Percentiles rank a stretch among this genome's conserved stretches.
phyloP scores from a whole-genome alignment of 768 basidiomycete genomes.

The Suillus americanus region DNA sequence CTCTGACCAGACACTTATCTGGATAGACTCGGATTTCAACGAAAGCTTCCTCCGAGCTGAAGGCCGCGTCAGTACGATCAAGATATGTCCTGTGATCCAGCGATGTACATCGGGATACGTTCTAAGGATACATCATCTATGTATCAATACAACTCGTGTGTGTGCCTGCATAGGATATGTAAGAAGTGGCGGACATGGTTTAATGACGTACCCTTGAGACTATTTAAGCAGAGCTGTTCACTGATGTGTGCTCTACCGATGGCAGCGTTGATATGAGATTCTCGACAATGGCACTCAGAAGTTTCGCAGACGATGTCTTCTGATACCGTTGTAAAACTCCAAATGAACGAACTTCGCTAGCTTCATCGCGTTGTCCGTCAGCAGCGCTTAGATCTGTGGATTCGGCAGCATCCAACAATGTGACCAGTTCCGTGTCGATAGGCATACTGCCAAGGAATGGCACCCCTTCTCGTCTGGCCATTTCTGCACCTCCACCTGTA shows the following conservation, averaged over 20 bases:
- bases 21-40: background rate
- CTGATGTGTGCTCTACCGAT: slow-evolving; percentile 10
- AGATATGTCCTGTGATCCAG: background rate
- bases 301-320: slow-evolving; percentile 63
- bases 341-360: slow-evolving; percentile 37
- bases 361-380: slow-evolving; percentile 19
- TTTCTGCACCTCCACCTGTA: slow-evolving; percentile 86
- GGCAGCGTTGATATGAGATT: slow-evolving; percentile 37
- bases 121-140: slow-evolving; percentile 1
- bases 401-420: slow-evolving; percentile 72
- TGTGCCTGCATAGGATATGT: slow-evolving; percentile 1
- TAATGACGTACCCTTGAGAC: background rate
- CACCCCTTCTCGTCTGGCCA: slow-evolving; percentile 75
- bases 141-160: background rate
- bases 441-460: slow-evolving; percentile 86
- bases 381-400: slow-evolving; percentile 19
- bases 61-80: background rate
- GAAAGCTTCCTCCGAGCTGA: background rate
- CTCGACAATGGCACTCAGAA: slow-evolving; percentile 63
- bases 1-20: background rate
- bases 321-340: slow-evolving; percentile 60
- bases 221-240: background rate
- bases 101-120: background rate
- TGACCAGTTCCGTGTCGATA: slow-evolving; percentile 89
- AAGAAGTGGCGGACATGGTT: background rate